Conservation (phyloP, 129 eudicot genomes). For the Tagetes patula region DNA sequence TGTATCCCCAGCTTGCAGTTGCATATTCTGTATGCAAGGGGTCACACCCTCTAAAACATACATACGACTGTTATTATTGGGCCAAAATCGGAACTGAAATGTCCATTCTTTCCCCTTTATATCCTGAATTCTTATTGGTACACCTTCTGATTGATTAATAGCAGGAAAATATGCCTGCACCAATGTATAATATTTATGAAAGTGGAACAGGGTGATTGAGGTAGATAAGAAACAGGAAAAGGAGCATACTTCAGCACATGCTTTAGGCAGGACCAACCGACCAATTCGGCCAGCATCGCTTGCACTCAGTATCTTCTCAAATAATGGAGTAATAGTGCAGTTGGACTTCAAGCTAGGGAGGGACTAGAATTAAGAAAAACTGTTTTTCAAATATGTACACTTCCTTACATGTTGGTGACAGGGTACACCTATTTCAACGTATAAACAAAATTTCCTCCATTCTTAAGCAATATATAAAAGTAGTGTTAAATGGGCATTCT, state of each 20-base stretch:
- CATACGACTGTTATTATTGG: constrained; percentile 16
- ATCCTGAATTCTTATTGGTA: background rate
- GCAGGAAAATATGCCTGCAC: constrained; percentile 14
- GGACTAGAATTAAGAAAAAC: constrained; percentile 40
- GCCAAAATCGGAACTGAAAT: constrained; percentile 17
- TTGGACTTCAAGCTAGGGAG: constrained; percentile 64
- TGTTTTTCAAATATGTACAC: background rate
- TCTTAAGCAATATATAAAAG: background rate
- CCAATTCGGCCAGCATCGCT: constrained; percentile 73
- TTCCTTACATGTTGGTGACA: constrained; percentile 1
- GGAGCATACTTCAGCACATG: constrained; percentile 74
- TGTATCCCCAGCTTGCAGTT: constrained; percentile 8
- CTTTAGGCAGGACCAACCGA: constrained; percentile 84
- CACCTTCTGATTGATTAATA: background rate
- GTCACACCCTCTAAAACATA: constrained; percentile 18
- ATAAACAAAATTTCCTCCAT: background rate
- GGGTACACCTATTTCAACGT: background rate
- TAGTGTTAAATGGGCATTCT: background rate
- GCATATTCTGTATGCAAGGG: constrained; percentile 9
- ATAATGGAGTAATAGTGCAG: constrained; percentile 7
- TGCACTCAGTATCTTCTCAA: constrained; percentile 28
- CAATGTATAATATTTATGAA: background rate
- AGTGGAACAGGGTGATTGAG: background rate
- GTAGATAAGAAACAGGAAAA: background rate
- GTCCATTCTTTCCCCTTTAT: constrained; percentile 11